phyloP scores from a whole-genome alignment of 495 filamentous ascomycete genomes.

The Penicillium ucsense region DNA sequence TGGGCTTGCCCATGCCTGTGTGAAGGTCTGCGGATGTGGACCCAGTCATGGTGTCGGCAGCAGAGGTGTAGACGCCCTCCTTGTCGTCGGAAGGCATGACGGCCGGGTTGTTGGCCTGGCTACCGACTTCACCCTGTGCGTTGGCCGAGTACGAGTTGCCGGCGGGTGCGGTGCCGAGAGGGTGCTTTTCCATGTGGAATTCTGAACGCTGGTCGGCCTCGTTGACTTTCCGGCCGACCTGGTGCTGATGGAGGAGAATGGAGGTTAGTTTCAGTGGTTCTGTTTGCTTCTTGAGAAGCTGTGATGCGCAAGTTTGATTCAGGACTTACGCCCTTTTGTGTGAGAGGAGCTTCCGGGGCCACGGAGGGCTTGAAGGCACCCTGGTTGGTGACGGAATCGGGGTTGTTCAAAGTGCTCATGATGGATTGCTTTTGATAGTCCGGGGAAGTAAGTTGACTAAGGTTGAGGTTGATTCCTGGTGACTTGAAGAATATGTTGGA shows the following conservation, averaged over 20 bases:
- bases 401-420: slow-evolving; percentile 47
- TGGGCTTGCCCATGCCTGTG: slow-evolving; percentile 49
- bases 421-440: slow-evolving; percentile 5
- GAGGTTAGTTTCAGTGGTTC: background rate
- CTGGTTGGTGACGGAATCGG: slow-evolving; percentile 36
- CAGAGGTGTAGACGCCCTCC: slow-evolving; percentile 29
- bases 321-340: slow-evolving; percentile 44
- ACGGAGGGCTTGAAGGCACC: slow-evolving; percentile 25
- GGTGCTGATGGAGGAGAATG: slow-evolving; percentile 41
- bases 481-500: no score
- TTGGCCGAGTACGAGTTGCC: slow-evolving; percentile 52
- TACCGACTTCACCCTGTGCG: slow-evolving; percentile 28
- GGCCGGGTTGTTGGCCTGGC: slow-evolving; percentile 38
- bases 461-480: no score
- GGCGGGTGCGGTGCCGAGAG: slow-evolving; percentile 55
- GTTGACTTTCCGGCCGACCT: slow-evolving; percentile 49
- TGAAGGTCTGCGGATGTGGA: slow-evolving; percentile 55
- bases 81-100: slow-evolving; percentile 31
- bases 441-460: no score
- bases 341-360: slow-evolving; percentile 40
- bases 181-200: slow-evolving; percentile 50
- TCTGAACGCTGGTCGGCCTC: slow-evolving; percentile 52
- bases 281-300: background rate
- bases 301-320: no score
- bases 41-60: slow-evolving; percentile 49